Conservation (phyloP, 2,329 filamentous ascomycete genomes). For the Niveomyces coronatus region DNA sequence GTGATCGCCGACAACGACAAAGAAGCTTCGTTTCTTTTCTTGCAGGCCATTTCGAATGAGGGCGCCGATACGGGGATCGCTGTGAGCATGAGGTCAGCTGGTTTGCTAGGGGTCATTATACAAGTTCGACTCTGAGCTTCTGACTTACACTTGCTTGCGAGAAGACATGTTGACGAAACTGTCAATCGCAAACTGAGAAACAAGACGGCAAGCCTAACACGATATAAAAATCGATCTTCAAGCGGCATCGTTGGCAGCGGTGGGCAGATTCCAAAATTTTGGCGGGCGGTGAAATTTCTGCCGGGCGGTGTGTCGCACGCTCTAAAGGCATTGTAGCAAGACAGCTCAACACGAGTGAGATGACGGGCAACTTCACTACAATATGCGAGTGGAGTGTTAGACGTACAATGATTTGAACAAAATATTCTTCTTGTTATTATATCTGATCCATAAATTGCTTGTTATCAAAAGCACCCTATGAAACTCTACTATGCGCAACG, state of each 20-base stretch:
- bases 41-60: constrained; percentile 85
- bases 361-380: no score
- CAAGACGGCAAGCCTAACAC: constrained; percentile 1
- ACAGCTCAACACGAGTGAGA: no score
- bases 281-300: constrained; percentile 26
- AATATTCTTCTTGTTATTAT: no score
- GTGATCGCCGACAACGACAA: constrained; percentile 88
- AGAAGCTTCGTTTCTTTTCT: constrained; percentile 97
- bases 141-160: constrained; percentile 45
- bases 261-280: constrained; percentile 26
- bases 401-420: no score
- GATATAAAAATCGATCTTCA: constrained; percentile 5
- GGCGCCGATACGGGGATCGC: constrained; percentile 82
- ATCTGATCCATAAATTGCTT: no score
- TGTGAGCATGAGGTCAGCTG: constrained; percentile 22
- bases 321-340: neutral
- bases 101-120: neutral
- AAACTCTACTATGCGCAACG: no score
- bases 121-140: neutral
- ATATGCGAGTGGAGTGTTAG: no score
- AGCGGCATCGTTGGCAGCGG: neutral
- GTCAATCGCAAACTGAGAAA: constrained; percentile 12
- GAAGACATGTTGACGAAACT: constrained; percentile 34
- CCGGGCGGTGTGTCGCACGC: constrained; percentile 7
- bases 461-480: no score